Conservation (phyloP, 2,329 filamentous ascomycete genomes). For the Gremmenia infestans region DNA sequence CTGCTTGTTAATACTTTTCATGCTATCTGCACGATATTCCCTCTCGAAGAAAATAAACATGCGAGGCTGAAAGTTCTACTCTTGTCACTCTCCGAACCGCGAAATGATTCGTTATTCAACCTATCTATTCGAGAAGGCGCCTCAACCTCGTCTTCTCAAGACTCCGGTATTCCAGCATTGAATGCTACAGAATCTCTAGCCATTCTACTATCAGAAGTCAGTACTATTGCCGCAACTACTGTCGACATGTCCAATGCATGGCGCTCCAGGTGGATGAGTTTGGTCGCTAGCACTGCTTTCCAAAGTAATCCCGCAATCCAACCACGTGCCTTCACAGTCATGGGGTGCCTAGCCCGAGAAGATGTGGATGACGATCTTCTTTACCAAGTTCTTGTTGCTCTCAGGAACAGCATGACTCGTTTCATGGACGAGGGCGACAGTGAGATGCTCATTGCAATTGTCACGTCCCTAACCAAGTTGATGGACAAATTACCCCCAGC, state of each 20-base stretch:
- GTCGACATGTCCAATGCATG: constrained; percentile 62
- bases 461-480: constrained; percentile 65
- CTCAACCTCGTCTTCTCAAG: constrained; percentile 50
- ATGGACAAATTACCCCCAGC: constrained; percentile 62
- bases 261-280: constrained; percentile 69
- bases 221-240: constrained; percentile 57
- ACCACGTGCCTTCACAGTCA: constrained; percentile 63
- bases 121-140: constrained; percentile 48
- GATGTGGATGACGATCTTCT: constrained; percentile 68
- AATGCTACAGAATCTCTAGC: constrained; percentile 56
- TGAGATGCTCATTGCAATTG: constrained; percentile 65
- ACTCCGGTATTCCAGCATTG: constrained; percentile 36
- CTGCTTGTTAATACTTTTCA: constrained; percentile 64
- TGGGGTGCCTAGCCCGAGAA: constrained; percentile 66
- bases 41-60: constrained; percentile 50
- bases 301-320: constrained; percentile 70
- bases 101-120: constrained; percentile 52
- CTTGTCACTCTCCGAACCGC: constrained; percentile 54
- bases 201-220: constrained; percentile 58
- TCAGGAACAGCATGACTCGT: constrained; percentile 59
- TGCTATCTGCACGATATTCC: constrained; percentile 61
- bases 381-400: constrained; percentile 65
- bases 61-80: constrained; percentile 46
- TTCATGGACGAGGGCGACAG: constrained; percentile 60
- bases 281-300: constrained; percentile 67